A percentile compares a stretch with the other conserved stretches of the same genome.
Evolutionary conservation across 306 rosid species (phyloP).

Genomic region (Cucurbita pepo): DNA sequence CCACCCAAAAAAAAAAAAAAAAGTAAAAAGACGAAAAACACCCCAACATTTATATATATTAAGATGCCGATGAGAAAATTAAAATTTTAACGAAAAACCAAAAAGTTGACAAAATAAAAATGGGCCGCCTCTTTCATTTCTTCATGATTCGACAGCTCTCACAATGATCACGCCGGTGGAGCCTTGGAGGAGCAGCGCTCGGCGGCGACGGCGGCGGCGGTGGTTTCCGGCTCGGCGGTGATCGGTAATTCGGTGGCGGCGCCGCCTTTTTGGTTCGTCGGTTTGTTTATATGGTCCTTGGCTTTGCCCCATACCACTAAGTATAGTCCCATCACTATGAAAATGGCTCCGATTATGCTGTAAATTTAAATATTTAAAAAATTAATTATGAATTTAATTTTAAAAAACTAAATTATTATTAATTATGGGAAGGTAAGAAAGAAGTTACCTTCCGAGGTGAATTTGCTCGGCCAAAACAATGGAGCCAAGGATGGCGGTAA

Average conservation of each 20-base stretch:
- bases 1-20: background rate
- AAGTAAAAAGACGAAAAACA: background rate
- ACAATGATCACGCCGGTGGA: background rate
- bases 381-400: too few species aligned
- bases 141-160: background rate
- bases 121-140: background rate
- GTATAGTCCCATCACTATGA: constrained; percentile 77
- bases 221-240: constrained; percentile 7
- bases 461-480: constrained; percentile 60
- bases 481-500: constrained; percentile 71
- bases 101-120: background rate
- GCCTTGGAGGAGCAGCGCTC: constrained; percentile 15
- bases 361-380: too few species aligned
- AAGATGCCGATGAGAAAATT: background rate
- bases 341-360: constrained; percentile 71
- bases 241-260: constrained; percentile 41
- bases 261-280: constrained; percentile 13
- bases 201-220: constrained; percentile 9
- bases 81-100: background rate
- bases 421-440: background rate
- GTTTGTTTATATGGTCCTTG: constrained; percentile 30
- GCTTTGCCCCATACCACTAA: constrained; percentile 93
- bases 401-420: too few species aligned
- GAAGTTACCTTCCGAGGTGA: constrained; percentile 59
- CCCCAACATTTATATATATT: background rate